Conservation (phyloP, 164 flowering plant genomes). For the Protea cynaroides region DNA sequence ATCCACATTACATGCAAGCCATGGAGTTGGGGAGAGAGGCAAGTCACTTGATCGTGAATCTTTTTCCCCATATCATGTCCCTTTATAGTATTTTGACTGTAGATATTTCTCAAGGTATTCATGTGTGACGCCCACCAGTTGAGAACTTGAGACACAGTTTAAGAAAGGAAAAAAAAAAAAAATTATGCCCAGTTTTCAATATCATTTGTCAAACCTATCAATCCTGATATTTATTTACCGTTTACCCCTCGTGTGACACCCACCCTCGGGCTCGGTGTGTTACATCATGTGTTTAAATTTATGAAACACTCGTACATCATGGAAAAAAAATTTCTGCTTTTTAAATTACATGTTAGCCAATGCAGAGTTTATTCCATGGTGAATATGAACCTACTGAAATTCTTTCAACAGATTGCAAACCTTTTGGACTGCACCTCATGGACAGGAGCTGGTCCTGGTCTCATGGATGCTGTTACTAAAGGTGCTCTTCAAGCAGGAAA, state of each 20-base stretch:
- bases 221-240: no score
- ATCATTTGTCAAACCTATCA: no score
- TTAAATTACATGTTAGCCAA: not conserved
- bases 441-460: slow-evolving; percentile 98
- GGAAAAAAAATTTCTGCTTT: no score
- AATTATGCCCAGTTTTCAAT: no score
- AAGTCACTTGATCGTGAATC: slow-evolving; percentile 16
- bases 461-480: slow-evolving; percentile 90
- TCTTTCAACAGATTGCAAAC: slow-evolving; percentile 46
- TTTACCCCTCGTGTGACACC: no score
- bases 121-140: no score
- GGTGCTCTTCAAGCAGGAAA: slow-evolving; percentile 82
- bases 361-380: not conserved
- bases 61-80: not conserved
- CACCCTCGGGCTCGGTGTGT: no score
- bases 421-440: slow-evolving; percentile 86
- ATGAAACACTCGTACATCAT: not conserved
- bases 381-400: not conserved
- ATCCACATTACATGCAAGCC: slow-evolving; percentile 69
- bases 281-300: not conserved
- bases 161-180: no score
- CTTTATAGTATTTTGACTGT: no score
- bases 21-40: slow-evolving; percentile 70
- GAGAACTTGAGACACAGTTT: no score
- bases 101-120: no score